Conservation (phyloP, 306 rosid species). For the Mimosa pudica region DNA sequence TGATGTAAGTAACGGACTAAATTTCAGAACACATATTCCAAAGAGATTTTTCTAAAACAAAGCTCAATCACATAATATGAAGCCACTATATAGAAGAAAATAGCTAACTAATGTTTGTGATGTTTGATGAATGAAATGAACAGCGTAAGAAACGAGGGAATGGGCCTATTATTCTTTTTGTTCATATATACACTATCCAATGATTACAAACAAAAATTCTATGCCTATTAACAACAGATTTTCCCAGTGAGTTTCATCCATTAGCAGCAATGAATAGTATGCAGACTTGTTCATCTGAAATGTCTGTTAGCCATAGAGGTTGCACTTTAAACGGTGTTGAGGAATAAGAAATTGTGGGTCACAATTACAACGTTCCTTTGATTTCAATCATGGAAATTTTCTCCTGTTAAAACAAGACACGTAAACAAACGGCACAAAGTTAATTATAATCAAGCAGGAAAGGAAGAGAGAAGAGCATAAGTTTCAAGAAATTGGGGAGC, state of each 20-base stretch:
- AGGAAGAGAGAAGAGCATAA: conserved; percentile 20
- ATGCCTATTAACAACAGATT: conserved; percentile 41
- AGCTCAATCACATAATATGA: conserved; percentile 19
- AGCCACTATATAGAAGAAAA: conserved; percentile 28
- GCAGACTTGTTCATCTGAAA: conserved; percentile 36
- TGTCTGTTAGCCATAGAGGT: conserved; percentile 37
- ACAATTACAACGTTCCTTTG: conserved; percentile 70
- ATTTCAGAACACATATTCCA: conserved; percentile 19
- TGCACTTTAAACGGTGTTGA: conserved; percentile 22
- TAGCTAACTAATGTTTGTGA: conserved; percentile 24
- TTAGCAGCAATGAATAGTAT: conserved; percentile 32
- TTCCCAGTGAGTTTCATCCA: conserved; percentile 31
- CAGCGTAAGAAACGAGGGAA: conserved; percentile 33
- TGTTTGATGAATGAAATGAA: conserved; percentile 11
- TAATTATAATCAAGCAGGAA: too few species aligned
- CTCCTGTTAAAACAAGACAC: conserved; percentile 55
- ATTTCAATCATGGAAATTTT: conserved; percentile 60
- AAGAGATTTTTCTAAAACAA: not conserved
- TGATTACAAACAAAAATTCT: conserved; percentile 38
- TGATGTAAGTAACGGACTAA: not conserved
- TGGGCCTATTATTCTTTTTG: conserved; percentile 44
- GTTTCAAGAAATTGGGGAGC: not conserved
- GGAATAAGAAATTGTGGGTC: conserved; percentile 11
- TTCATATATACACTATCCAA: conserved; percentile 54
- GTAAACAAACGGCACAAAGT: not conserved